Conservation (phyloP, 179 eudicot genomes). For the Spergularia azorica region DNA sequence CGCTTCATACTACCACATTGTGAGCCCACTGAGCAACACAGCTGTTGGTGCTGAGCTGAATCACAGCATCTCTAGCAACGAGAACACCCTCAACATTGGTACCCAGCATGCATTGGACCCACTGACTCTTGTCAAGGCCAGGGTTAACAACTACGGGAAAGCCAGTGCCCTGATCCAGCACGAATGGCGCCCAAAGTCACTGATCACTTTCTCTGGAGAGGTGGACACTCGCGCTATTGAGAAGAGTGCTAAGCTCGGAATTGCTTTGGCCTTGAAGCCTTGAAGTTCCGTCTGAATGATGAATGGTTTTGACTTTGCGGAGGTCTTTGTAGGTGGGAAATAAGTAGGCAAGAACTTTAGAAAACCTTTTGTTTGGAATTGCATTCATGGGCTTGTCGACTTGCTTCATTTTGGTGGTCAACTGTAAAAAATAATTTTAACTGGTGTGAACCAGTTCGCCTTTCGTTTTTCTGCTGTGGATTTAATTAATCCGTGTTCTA, state of each 20-base stretch:
- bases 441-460: conserved; percentile 29
- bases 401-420: conserved; percentile 29
- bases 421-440: conserved; percentile 37
- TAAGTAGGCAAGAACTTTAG: conserved; percentile 30
- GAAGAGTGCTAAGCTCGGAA: conserved; percentile 87
- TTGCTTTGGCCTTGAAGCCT: conserved; percentile 83
- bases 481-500: conserved; percentile 15
- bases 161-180: conserved; percentile 93
- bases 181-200: conserved; percentile 82
- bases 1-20: conserved; percentile 83
- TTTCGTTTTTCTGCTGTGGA: conserved; percentile 8
- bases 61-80: conserved; percentile 79
- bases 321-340: conserved; percentile 30
- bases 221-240: conserved; percentile 89
- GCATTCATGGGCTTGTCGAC: conserved; percentile 24
- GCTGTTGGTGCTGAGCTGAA: conserved; percentile 93
- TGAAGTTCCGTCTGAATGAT: conserved; percentile 33
- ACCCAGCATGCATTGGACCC: conserved; percentile 83
- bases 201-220: conserved; percentile 85
- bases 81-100: conserved; percentile 80
- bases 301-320: conserved; percentile 15
- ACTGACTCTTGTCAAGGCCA: conserved; percentile 74
- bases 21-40: conserved; percentile 78
- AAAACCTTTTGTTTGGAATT: conserved; percentile 11
- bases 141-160: conserved; percentile 77